phyloP scores from a whole-genome alignment of 495 filamentous ascomycete genomes.

The Lepraria neglecta region DNA sequence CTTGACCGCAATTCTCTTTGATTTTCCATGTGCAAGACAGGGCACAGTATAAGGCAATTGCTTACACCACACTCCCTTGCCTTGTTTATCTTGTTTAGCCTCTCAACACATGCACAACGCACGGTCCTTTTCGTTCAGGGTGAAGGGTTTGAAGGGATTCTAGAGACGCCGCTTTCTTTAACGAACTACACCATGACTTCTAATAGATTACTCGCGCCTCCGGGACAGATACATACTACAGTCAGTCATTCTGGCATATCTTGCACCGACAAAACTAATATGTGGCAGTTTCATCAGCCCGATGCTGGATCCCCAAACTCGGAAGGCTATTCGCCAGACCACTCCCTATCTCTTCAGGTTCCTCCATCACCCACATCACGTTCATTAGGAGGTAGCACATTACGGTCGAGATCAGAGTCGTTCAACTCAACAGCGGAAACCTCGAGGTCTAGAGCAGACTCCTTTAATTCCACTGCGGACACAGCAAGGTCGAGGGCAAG shows the following conservation, averaged over 20 bases:
- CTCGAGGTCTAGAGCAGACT: slow-evolving; percentile 39
- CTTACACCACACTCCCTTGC: background rate
- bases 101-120: background rate
- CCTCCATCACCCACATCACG: slow-evolving; percentile 35
- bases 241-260: slow-evolving; percentile 15
- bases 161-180: background rate
- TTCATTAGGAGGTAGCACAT: slow-evolving; percentile 47
- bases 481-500: slow-evolving; percentile 41
- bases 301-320: slow-evolving; percentile 11
- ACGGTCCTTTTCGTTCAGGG: slow-evolving; percentile 5
- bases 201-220: slow-evolving; percentile 26
- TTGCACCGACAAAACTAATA: slow-evolving; percentile 18
- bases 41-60: slow-evolving; percentile 14
- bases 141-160: background rate
- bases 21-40: background rate
- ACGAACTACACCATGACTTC: slow-evolving; percentile 23
- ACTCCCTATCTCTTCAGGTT: slow-evolving; percentile 24
- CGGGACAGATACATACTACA: slow-evolving; percentile 23
- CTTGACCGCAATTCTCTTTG: background rate
- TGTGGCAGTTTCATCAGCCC: slow-evolving; percentile 18
- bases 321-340: slow-evolving; percentile 22
- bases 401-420: slow-evolving; percentile 45
- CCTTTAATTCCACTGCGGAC: slow-evolving; percentile 41
- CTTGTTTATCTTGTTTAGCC: background rate
- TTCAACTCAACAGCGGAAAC: slow-evolving; percentile 40